Evolutionary conservation across 176 grass and related monocot species (phyloP).

Genomic region (sorghum (Sorghum bicolor)): Sorghum_bicolor_NCBIv3 NC_012872.2:60927001-60927500

Average conservation of each 20-base stretch:
- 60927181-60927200: not conserved
- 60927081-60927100: slow-evolving; percentile 38
- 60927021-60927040: slow-evolving; percentile 3
- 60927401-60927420: not conserved
- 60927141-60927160: not conserved
- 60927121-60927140: slow-evolving; percentile 18
- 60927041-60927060: slow-evolving; percentile 14
- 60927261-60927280: not conserved
- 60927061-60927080: not conserved
- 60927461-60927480: not conserved
- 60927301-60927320: not conserved
- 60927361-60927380: slow-evolving; percentile 26
- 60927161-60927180: not conserved
- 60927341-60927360: not conserved
- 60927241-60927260: not conserved
- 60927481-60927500: not conserved
- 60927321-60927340: not conserved
- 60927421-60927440: not conserved
- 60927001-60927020: slow-evolving; percentile 22
- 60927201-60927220: not conserved
- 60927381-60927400: slow-evolving; percentile 9
- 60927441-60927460: not conserved
- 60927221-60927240: not conserved
- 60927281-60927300: not conserved
- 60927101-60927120: slow-evolving; percentile 37